Evolutionary conservation across 2,329 filamentous ascomycete genomes (phyloP).

Genomic region (Penicillium sp.): DNA sequence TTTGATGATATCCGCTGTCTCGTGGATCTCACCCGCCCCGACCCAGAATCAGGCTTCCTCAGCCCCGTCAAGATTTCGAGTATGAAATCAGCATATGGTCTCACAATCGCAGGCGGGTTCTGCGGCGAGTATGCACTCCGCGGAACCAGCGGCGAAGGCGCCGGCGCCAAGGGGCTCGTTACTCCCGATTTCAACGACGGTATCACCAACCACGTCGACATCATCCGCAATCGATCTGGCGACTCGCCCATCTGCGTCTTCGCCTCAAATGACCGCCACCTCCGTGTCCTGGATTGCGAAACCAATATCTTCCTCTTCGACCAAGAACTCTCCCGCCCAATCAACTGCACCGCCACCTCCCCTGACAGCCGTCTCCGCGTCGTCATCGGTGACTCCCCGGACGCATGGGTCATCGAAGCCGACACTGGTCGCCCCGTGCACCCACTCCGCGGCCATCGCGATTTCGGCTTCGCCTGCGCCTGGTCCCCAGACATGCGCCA

Average conservation of each 20-base stretch:
- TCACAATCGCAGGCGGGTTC: slow-evolving; percentile 61
- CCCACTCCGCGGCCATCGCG: slow-evolving; percentile 45
- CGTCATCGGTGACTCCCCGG: slow-evolving; percentile 49
- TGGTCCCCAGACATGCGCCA: slow-evolving; percentile 54
- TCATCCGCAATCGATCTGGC: slow-evolving; percentile 53
- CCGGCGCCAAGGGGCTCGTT: slow-evolving; percentile 50
- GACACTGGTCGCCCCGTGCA: slow-evolving; percentile 47
- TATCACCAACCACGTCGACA: slow-evolving; percentile 63
- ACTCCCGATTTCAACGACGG: slow-evolving; percentile 47
- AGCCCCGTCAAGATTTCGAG: slow-evolving; percentile 55
- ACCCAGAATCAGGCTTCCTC: slow-evolving; percentile 41
- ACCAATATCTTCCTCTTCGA: slow-evolving; percentile 47
- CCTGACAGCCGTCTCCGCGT: slow-evolving; percentile 49
- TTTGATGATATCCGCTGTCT: slow-evolving; percentile 47
- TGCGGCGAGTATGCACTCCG: slow-evolving; percentile 60
- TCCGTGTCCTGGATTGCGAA: slow-evolving; percentile 59
- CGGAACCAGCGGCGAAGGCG: slow-evolving; percentile 47
- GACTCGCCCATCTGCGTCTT: slow-evolving; percentile 57
- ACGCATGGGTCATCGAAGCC: slow-evolving; percentile 49
- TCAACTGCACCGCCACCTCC: slow-evolving; percentile 52
- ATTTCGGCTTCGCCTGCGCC: slow-evolving; percentile 52
- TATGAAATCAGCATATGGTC: slow-evolving; percentile 53
- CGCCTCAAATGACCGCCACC: slow-evolving; percentile 60
- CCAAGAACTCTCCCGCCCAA: slow-evolving; percentile 44
- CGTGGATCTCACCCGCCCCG: slow-evolving; percentile 54